A percentile compares a stretch with the other conserved stretches of the same genome.
These are phyloP conservation scores for Phytophthora pisi DNA, from an alignment of 352 stramenopile genomes.

Conservation along the genomic window DNA sequence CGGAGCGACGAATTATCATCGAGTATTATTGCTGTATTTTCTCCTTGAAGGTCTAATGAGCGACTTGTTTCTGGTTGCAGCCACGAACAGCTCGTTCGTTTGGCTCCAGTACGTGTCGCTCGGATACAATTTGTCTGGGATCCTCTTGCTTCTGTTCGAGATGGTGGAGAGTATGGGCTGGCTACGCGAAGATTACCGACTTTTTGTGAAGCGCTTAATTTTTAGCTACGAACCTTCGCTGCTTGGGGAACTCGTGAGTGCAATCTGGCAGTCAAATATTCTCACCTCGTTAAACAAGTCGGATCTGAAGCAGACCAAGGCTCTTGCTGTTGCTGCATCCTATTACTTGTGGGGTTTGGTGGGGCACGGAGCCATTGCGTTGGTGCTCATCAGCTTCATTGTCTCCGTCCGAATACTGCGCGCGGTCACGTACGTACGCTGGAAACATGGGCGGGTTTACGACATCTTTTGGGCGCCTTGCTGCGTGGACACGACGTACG, in stretches of 20 bases:
- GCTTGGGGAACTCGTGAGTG: background rate
- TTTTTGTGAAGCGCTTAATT: slow-evolving; percentile 4
- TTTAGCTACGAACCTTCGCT: slow-evolving; percentile 12
- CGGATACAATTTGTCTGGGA: slow-evolving; percentile 13
- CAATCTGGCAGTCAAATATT: slow-evolving; percentile 5
- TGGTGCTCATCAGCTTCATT: slow-evolving; percentile 18
- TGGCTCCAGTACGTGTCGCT: slow-evolving; percentile 15
- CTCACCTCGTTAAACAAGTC: slow-evolving; percentile 14
- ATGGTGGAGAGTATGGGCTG: slow-evolving; percentile 2
- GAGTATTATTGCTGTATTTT: slow-evolving; percentile 7
- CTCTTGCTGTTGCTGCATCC: background rate
- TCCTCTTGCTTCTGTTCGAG: slow-evolving; percentile 10
- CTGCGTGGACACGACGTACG: slow-evolving; percentile 15
- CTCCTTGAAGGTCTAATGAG: slow-evolving; percentile 14
- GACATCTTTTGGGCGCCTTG: slow-evolving; percentile 4
- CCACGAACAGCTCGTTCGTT: slow-evolving; percentile 7
- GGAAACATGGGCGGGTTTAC: background rate
- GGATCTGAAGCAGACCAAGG: background rate
- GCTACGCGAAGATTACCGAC: slow-evolving; percentile 3
- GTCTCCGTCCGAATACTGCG: slow-evolving; percentile 12
- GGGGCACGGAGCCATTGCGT: slow-evolving; percentile 5
- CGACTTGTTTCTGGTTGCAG: slow-evolving; percentile 13
- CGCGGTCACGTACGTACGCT: background rate
- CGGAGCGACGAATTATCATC: slow-evolving; percentile 10
- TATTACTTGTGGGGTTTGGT: slow-evolving; percentile 22